Percentiles rank a stretch among this genome's conserved stretches.
phyloP scores from a whole-genome alignment of 1,284 basidiomycete species.

The Microbotryum silenes-acaulis region DNA sequence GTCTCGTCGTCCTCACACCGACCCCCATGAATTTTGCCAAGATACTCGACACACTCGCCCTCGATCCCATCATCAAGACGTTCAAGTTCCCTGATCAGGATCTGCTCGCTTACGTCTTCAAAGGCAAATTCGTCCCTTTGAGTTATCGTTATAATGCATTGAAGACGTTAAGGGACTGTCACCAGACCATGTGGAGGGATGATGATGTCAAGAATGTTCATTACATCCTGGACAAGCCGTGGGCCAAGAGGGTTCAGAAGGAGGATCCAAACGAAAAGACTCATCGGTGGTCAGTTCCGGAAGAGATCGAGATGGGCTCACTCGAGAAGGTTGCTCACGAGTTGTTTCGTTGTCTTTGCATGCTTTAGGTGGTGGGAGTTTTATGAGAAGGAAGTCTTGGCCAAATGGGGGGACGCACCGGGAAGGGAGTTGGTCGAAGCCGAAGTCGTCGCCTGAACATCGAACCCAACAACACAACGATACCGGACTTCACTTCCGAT shows the following conservation, averaged over 20 bases:
- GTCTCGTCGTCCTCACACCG: conserved; percentile 78
- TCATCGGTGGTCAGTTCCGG: conserved; percentile 24
- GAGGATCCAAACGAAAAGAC: conserved; percentile 46
- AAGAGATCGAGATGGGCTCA: too few relatives aligned
- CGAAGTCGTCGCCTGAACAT: conserved; percentile 44
- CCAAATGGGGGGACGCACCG: conserved; percentile 47
- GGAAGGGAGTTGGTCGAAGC: conserved; percentile 52
- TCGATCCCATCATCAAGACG: conserved; percentile 57
- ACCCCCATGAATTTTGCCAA: conserved; percentile 48
- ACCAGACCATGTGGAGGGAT: conserved; percentile 66
- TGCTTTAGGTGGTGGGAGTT: conserved; percentile 65
- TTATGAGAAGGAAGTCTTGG: conserved; percentile 50
- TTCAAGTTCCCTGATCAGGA: conserved; percentile 91
- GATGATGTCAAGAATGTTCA: conserved; percentile 54
- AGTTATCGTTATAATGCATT: conserved; percentile 65
- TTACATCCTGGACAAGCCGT: conserved; percentile 43
- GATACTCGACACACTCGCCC: conserved; percentile 57
- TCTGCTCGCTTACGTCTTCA: conserved; percentile 71
- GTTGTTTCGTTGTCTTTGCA: not conserved
- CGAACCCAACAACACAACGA: too few relatives aligned
- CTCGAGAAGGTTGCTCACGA: too few relatives aligned
- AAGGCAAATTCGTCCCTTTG: conserved; percentile 49
- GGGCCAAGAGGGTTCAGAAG: conserved; percentile 49
- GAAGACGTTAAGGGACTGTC: conserved; percentile 63
- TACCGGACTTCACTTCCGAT: too few relatives aligned